These are phyloP conservation scores for Pyricularia sp. DNA, from an alignment of 2,329 filamentous ascomycete species.

Conservation along the genomic window DNA sequence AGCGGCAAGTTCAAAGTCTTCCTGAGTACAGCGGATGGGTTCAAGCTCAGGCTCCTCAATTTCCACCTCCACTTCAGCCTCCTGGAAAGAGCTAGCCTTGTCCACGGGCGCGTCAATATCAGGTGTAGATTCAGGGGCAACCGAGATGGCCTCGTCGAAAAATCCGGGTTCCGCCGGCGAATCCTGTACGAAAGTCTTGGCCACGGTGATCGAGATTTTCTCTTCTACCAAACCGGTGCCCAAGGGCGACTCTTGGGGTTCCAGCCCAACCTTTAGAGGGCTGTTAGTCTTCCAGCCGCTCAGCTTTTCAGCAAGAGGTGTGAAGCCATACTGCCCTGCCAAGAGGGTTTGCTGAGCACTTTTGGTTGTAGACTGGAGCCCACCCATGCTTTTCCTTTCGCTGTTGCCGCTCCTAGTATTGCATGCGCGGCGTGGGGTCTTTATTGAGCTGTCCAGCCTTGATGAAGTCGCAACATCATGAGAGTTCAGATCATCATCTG, in stretches of 20 bases:
- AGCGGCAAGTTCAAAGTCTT: conserved; percentile 47
- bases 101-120: conserved; percentile 13
- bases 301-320: conserved; percentile 52
- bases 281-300: conserved; percentile 54
- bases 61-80: conserved; percentile 10
- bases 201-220: conserved; percentile 3
- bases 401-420: conserved; percentile 13
- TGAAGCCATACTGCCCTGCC: conserved; percentile 41
- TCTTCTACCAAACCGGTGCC: background rate
- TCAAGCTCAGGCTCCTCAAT: conserved; percentile 29
- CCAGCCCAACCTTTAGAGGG: conserved; percentile 29
- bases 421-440: conserved; percentile 30
- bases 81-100: background rate
- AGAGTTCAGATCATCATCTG: conserved; percentile 41
- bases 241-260: conserved; percentile 18
- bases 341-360: conserved; percentile 10
- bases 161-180: conserved; percentile 38
- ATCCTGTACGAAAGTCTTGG: conserved; percentile 15
- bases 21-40: conserved; percentile 37
- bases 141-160: conserved; percentile 54
- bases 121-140: conserved; percentile 14
- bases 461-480: conserved; percentile 16
- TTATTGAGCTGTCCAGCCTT: conserved; percentile 21
- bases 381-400: conserved; percentile 13
- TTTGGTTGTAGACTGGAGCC: conserved; percentile 11